Base-by-base conservation (phyloP, 164 flowering plant species). In the Annona cherimola region DNA sequence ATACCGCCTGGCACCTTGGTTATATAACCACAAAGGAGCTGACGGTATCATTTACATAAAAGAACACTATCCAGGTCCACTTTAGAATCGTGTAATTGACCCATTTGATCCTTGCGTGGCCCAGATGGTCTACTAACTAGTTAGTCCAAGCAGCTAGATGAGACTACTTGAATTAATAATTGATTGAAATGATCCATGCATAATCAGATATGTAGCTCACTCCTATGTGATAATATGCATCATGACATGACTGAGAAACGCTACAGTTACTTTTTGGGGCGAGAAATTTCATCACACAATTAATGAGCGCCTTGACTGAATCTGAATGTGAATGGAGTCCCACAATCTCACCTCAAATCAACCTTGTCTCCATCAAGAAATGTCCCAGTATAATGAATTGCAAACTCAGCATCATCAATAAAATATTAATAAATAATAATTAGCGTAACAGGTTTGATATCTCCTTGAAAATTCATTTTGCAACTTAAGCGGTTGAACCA, bases 341-440 rank as follows among this genome's bases (percentile, higher is more conserved):
- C 97, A 50, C 89, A 78, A 16, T 87, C 94, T 1, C 99, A 86
- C 70, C 99, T 92, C 11, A 97, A 95, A 81, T 95, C 98, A 59
- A 95, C 92, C 85, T 93, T 72, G 46, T 94, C 89, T 42, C 99
- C 98, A 80, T 95, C 98, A 45, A 93, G 84, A 85, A 95, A 78
- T 0, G 98, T 95, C 18, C 99, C 99, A 43, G 96, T 93, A 50
- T 95, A 95, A 81, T 95, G 98, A 74, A 95, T 98, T 95, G 86
- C 54, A 67, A 70, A 60, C 35, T 50, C 16, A 45, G 65, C 63
- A 73, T 26, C 35, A 26, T 26, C 35, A 26, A 26, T 26, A 26
- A 26, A 26, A 26, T 26, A 26, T 26, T 26, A 26, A 26, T 26
- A 26, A 26, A 26, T 26, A 26, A 26, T 26, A 26, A 26, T 26